These are phyloP conservation scores for Protostelium mycophagum DNA, from an alignment of 78 protist species.

Conservation along the genomic window DNA sequence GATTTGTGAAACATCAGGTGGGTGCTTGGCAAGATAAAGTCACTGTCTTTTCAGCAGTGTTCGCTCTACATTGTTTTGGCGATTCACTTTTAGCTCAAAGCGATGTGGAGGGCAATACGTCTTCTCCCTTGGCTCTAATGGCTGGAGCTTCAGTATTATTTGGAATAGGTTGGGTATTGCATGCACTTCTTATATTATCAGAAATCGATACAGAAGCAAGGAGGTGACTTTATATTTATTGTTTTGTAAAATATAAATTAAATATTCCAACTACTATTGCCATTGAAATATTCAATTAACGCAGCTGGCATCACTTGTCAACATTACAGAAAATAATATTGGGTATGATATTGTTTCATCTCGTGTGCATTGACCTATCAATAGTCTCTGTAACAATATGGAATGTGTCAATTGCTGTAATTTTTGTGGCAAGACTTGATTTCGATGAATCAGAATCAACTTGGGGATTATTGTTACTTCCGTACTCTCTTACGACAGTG, in stretches of 20 bases:
- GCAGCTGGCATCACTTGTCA: not conserved
- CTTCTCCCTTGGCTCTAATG: not conserved
- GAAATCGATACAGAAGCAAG: not conserved
- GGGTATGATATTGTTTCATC: not conserved
- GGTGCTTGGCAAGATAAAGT: not conserved
- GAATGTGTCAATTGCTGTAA: not conserved
- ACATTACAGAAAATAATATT: not conserved
- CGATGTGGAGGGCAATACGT: not conserved
- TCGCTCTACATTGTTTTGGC: not conserved
- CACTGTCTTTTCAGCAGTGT: not conserved
- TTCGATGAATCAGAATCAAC: not conserved
- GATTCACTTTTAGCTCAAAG: not conserved
- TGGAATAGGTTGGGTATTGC: not conserved
- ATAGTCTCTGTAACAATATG: not conserved
- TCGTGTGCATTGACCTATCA: not conserved
- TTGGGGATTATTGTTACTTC: not conserved
- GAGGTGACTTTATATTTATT: not conserved
- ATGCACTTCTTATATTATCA: not conserved
- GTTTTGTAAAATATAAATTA: not conserved
- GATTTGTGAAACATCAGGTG: not conserved
- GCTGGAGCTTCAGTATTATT: not conserved
- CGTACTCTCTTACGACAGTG: not conserved
- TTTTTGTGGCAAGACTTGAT: not conserved
- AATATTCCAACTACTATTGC: too few relatives aligned
- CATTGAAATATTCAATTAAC: too few relatives aligned